A percentile compares a stretch with the other conserved stretches of the same genome.
Evolutionary conservation across 1,139 yeast species (phyloP).

Genomic region (Zygosaccharomyces pseudobailii): DNA sequence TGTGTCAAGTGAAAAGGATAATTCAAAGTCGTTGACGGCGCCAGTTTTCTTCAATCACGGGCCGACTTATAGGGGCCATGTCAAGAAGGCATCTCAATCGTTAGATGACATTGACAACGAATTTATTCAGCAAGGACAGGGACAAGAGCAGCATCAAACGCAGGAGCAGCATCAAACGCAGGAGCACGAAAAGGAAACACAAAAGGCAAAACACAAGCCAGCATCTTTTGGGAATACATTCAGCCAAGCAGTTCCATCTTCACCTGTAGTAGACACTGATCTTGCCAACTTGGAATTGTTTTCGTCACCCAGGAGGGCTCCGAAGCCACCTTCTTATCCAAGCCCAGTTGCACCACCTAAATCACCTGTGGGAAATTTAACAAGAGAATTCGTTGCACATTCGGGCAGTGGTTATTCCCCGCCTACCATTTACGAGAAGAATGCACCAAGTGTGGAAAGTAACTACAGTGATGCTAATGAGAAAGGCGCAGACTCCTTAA

Average conservation of each 20-base stretch:
- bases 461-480: not conserved
- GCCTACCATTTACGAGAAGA: slow-evolving; percentile 22
- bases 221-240: slow-evolving; percentile 16
- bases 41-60: slow-evolving; percentile 30
- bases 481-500: not conserved
- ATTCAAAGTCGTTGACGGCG: slow-evolving; percentile 27
- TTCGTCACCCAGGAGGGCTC: slow-evolving; percentile 60
- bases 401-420: slow-evolving; percentile 20
- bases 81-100: slow-evolving; percentile 48
- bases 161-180: too few relatives aligned
- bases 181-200: not conserved
- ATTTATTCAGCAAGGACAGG: not conserved
- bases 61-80: slow-evolving; percentile 34
- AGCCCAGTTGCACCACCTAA: slow-evolving; percentile 41
- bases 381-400: slow-evolving; percentile 7
- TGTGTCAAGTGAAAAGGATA: not conserved
- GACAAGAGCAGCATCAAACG: not conserved
- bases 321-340: slow-evolving; percentile 50
- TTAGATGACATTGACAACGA: slow-evolving; percentile 40
- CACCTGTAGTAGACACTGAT: slow-evolving; percentile 14
- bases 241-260: slow-evolving; percentile 20
- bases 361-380: slow-evolving; percentile 24
- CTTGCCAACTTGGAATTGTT: slow-evolving; percentile 31
- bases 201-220: slow-evolving; percentile 13
- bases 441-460: not conserved